These are phyloP conservation scores for Penicillium goetzii DNA, from an alignment of 495 filamentous ascomycete species.

Conservation along the genomic window DNA sequence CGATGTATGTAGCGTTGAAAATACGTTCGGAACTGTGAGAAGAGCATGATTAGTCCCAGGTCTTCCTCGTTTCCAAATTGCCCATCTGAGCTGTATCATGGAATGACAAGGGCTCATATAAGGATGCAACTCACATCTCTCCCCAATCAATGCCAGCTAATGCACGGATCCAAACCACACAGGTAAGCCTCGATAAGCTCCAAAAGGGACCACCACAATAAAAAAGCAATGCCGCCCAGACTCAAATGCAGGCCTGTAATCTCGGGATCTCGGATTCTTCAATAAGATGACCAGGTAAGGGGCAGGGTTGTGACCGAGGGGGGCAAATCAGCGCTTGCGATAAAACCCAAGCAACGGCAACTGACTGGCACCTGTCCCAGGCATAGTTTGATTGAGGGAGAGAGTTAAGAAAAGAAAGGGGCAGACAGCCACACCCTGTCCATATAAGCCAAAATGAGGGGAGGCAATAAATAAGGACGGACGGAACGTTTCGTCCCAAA, in stretches of 20 bases:
- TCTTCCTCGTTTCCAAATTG: neutral
- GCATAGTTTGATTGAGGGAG: slow-evolving; percentile 23
- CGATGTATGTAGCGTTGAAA: slow-evolving; percentile 4
- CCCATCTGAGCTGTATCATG: neutral
- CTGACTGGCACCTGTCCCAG: slow-evolving; percentile 10
- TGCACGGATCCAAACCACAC: slow-evolving; percentile 7
- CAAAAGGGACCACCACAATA: neutral
- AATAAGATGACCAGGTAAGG: neutral
- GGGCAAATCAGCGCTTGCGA: slow-evolving; percentile 27
- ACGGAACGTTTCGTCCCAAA: neutral
- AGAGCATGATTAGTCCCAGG: neutral
- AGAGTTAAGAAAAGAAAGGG: neutral
- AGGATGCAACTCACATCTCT: slow-evolving; percentile 14
- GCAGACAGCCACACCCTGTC: neutral
- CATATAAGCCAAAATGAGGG: neutral
- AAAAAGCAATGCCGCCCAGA: neutral
- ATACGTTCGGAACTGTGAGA: slow-evolving; percentile 4
- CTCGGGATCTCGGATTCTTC: neutral
- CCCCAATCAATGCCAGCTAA: slow-evolving; percentile 8
- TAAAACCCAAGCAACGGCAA: slow-evolving; percentile 25
- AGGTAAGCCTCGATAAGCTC: slow-evolving; percentile 1
- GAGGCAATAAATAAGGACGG: neutral
- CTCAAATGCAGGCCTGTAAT: slow-evolving; percentile 5
- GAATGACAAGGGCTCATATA: neutral
- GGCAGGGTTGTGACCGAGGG: neutral